Evolutionary conservation across 1,284 basidiomycete species (phyloP).

Genomic region (Malassezia yamatoensis): DNA sequence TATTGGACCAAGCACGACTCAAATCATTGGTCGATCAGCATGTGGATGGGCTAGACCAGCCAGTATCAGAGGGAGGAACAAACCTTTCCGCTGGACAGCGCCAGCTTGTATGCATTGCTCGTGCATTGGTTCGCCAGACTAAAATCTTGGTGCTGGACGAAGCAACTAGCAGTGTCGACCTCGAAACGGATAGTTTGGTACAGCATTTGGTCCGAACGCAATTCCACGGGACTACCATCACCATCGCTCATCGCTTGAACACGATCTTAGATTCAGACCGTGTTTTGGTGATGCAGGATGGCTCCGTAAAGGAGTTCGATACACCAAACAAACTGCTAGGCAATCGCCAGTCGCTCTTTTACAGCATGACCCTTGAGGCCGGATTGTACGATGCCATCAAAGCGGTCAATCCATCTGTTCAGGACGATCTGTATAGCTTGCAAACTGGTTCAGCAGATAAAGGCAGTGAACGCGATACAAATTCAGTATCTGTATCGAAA

Average conservation of each 20-base stretch:
- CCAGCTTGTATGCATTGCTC: slow-evolving; percentile 48
- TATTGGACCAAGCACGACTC: slow-evolving; percentile 62
- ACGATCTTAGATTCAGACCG: slow-evolving; percentile 79
- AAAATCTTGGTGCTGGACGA: slow-evolving; percentile 85
- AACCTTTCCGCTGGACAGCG: slow-evolving; percentile 75
- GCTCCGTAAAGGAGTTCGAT: slow-evolving; percentile 66
- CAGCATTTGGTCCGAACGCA: slow-evolving; percentile 63
- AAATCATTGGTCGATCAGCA: slow-evolving; percentile 64
- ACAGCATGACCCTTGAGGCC: slow-evolving; percentile 45
- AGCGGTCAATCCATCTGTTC: too few relatives aligned
- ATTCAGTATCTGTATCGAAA: too few relatives aligned
- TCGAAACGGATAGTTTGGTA: slow-evolving; percentile 77
- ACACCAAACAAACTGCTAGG: slow-evolving; percentile 58
- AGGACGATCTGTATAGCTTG: too few relatives aligned
- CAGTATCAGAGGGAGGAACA: slow-evolving; percentile 65
- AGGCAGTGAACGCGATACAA: too few relatives aligned
- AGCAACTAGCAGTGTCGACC: slow-evolving; percentile 59
- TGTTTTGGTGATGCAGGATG: slow-evolving; percentile 71
- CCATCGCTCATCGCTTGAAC: slow-evolving; percentile 65
- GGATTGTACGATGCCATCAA: slow-evolving; percentile 22
- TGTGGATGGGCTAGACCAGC: slow-evolving; percentile 64
- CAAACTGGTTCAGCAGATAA: too few relatives aligned
- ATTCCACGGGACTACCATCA: slow-evolving; percentile 49
- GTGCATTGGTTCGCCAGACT: slow-evolving; percentile 51
- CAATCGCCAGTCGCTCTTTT: slow-evolving; percentile 50